Evolutionary conservation across 352 stramenopile genomes (phyloP).

Genomic region (Elongisporangium senticosum): DNA sequence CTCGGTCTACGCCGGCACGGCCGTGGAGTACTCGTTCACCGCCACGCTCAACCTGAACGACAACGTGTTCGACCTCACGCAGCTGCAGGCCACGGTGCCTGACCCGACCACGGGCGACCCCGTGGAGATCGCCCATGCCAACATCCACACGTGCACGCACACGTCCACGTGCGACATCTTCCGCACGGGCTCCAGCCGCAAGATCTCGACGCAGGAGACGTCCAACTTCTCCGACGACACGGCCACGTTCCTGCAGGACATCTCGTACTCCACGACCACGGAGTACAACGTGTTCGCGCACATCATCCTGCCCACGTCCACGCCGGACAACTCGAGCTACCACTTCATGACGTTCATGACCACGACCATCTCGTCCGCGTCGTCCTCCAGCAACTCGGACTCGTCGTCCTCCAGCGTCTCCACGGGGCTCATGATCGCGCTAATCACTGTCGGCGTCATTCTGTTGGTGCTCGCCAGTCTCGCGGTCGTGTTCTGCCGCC

Average conservation of each 20-base stretch:
- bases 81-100: constrained; percentile 45
- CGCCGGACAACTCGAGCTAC: constrained; percentile 56
- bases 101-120: constrained; percentile 47
- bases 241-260: constrained; percentile 52
- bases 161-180: constrained; percentile 75
- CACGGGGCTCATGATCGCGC: constrained; percentile 29
- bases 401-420: constrained; percentile 24
- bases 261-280: constrained; percentile 35
- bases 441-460: constrained; percentile 40
- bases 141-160: constrained; percentile 67
- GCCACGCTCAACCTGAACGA: constrained; percentile 66
- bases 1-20: constrained; percentile 17
- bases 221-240: constrained; percentile 72
- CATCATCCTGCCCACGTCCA: constrained; percentile 54
- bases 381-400: constrained; percentile 5
- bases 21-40: constrained; percentile 67
- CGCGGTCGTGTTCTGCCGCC: constrained; percentile 51
- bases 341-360: constrained; percentile 79
- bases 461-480: constrained; percentile 41
- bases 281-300: constrained; percentile 78
- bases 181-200: constrained; percentile 49
- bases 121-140: constrained; percentile 68
- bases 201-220: constrained; percentile 66
- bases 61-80: constrained; percentile 61
- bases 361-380: constrained; percentile 20